Evolutionary conservation across 75 land plant species (phyloP).

Genomic region (Ceratopteris richardii): DNA sequence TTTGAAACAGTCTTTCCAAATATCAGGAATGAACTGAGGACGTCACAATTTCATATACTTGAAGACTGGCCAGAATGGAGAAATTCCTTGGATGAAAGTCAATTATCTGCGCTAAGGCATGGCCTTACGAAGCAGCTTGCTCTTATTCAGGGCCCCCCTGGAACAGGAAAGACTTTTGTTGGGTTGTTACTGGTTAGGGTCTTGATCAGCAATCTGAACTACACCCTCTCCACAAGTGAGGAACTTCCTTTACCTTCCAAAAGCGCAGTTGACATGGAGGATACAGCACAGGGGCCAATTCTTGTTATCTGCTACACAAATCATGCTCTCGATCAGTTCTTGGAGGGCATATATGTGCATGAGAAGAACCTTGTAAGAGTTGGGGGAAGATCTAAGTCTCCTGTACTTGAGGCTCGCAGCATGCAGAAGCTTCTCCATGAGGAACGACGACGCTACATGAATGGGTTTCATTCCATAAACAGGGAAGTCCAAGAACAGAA

Average conservation of each 20-base stretch:
- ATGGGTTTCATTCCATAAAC: not conserved
- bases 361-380: conserved; percentile 15
- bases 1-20: conserved; percentile 14
- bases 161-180: conserved; percentile 24
- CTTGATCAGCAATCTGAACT: conserved; percentile 4
- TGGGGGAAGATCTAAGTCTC: conserved; percentile 10
- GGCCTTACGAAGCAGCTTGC: conserved; percentile 20
- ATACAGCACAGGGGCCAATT: conserved; percentile 8
- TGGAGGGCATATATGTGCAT: conserved; percentile 8
- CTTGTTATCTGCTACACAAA: conserved; percentile 24
- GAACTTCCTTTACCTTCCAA: too few species aligned
- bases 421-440: not conserved
- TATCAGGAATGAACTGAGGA: conserved; percentile 10
- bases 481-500: not conserved
- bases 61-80: conserved; percentile 21
- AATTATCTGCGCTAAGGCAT: conserved; percentile 15
- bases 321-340: conserved; percentile 28
- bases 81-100: conserved; percentile 13
- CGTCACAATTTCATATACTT: conserved; percentile 5
- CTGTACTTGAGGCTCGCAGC: not conserved
- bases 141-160: conserved; percentile 29
- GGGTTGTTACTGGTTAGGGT: conserved; percentile 6
- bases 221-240: too few species aligned
- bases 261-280: too few species aligned
- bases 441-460: too few species aligned